A percentile compares a stretch with the other conserved stretches of the same genome.
Evolutionary conservation across 345 rosid genomes (phyloP).

Genomic region (Brassica juncea): DNA sequence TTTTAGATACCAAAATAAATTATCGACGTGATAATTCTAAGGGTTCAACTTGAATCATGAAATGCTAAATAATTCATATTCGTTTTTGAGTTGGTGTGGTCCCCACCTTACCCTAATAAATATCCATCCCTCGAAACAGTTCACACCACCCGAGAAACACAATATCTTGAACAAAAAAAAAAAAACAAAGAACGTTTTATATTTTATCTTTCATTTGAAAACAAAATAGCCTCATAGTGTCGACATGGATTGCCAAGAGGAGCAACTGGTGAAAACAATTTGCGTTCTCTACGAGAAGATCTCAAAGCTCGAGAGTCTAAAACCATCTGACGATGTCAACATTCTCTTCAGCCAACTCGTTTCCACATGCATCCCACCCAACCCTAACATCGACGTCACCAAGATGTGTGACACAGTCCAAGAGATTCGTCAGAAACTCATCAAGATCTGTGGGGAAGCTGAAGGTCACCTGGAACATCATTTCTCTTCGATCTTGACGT

Average conservation of each 20-base stretch:
- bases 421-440: slow-evolving; percentile 62
- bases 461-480: slow-evolving; percentile 68
- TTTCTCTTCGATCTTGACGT: slow-evolving; percentile 59
- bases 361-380: slow-evolving; percentile 73
- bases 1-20: background rate
- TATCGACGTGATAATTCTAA: background rate
- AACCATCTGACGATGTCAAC: slow-evolving; percentile 79
- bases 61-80: background rate
- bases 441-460: slow-evolving; percentile 67
- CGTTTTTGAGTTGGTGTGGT: background rate
- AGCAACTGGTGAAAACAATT: slow-evolving; percentile 52
- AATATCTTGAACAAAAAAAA: background rate
- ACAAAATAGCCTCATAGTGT: slow-evolving; percentile 46
- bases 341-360: slow-evolving; percentile 72
- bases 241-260: slow-evolving; percentile 69
- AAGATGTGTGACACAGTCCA: slow-evolving; percentile 52
- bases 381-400: slow-evolving; percentile 58
- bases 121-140: slow-evolving; percentile 18
- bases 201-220: background rate
- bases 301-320: slow-evolving; percentile 63
- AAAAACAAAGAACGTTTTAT: background rate
- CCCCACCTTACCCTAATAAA: slow-evolving; percentile 17
- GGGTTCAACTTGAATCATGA: background rate
- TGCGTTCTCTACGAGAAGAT: slow-evolving; percentile 63
- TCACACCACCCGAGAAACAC: slow-evolving; percentile 31